Conservation (phyloP, 345 rosid genomes). For the Linum usitatissimum region DNA sequence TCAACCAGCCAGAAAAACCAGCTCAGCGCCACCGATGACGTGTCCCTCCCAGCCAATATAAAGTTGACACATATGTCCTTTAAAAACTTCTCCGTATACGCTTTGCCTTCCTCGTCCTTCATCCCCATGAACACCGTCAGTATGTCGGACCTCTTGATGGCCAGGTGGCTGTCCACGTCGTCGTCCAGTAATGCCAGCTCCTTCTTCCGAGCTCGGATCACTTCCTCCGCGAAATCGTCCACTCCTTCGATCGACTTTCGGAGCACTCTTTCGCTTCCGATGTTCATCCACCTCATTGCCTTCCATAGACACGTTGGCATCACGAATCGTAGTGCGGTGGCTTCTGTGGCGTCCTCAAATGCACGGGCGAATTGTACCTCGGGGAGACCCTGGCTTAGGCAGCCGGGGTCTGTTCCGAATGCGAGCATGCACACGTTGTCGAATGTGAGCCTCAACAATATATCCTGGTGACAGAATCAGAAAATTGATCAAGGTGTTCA, state of each 20-base stretch:
- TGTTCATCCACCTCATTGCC: constrained; percentile 47
- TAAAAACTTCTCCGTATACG: constrained; percentile 69
- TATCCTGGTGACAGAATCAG: constrained; percentile 17
- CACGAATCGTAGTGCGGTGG: constrained; percentile 51
- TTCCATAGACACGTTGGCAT: constrained; percentile 83
- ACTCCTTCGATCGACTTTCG: constrained; percentile 57
- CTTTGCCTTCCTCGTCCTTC: constrained; percentile 42
- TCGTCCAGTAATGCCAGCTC: constrained; percentile 25
- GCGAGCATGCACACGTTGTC: constrained; percentile 94
- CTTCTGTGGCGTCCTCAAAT: constrained; percentile 86
- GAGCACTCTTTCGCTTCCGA: constrained; percentile 70
- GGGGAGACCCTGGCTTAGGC: constrained; percentile 47
- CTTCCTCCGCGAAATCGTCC: constrained; percentile 64
- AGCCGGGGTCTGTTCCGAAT: constrained; percentile 88
- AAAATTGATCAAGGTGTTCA: too few relatives aligned
- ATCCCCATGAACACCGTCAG: constrained; percentile 60
- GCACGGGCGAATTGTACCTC: constrained; percentile 74
- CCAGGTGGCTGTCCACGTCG: constrained; percentile 11
- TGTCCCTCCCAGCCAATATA: constrained; percentile 94
- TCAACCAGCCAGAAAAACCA: constrained; percentile 92
- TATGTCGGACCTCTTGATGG: constrained; percentile 39
- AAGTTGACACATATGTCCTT: constrained; percentile 88
- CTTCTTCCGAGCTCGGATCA: constrained; percentile 63
- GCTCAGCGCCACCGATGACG: constrained; percentile 86
- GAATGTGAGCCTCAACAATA: constrained; percentile 65